Evolutionary conservation across 331 rosid species (phyloP).

Genomic region (Quercus lobata): DNA sequence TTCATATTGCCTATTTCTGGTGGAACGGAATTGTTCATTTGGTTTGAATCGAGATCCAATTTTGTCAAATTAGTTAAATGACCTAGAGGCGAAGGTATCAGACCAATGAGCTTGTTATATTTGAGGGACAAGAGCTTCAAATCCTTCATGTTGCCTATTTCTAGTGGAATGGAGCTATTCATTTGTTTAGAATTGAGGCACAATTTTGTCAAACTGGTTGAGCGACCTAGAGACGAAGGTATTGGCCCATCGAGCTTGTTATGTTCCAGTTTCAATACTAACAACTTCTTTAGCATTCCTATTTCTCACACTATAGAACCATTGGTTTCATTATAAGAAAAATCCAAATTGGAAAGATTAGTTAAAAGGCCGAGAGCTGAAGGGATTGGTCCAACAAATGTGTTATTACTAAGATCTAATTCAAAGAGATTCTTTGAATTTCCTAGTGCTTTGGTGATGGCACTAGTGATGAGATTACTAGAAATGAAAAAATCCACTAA

Average conservation of each 20-base stretch:
- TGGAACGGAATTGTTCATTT: neutral
- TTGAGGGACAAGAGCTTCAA: neutral
- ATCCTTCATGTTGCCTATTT: neutral
- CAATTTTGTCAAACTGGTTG: neutral
- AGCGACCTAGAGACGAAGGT: neutral
- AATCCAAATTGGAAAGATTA: neutral
- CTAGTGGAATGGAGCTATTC: neutral
- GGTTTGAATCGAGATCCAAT: neutral
- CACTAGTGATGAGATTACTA: neutral
- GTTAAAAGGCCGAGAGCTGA: neutral
- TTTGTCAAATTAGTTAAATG: neutral
- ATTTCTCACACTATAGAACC: no score
- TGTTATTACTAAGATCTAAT: neutral
- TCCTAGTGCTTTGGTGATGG: neutral
- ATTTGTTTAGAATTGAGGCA: neutral
- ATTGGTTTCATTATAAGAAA: neutral
- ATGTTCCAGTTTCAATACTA: neutral
- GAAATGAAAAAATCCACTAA: neutral
- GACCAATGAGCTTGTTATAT: neutral
- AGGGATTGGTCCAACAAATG: slow-evolving; percentile 7
- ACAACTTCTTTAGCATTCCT: no score
- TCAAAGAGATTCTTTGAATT: neutral
- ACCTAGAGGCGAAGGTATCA: neutral
- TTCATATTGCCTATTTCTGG: neutral
- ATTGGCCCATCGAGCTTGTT: neutral